Base-by-base conservation (phyloP, 1,284 basidiomycete genomes). In the Bondarzewia mesenterica region DNA sequence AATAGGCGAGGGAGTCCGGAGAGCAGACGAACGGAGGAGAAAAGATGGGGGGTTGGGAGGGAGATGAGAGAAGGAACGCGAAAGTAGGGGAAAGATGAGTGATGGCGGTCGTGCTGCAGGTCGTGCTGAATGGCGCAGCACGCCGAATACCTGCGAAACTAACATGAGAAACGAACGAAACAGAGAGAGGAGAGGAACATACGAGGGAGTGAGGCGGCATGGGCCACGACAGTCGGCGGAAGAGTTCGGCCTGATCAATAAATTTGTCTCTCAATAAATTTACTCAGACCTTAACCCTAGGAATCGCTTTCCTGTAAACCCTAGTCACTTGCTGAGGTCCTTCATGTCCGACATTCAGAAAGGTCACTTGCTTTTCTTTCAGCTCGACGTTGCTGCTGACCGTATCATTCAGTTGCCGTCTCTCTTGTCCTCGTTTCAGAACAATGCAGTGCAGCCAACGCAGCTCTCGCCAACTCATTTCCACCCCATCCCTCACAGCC, bases 401-500 rank as follows among this genome's bases (percentile, higher is more conserved):
- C 37, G 46, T 45, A 36, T 38, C 51, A 48, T 54, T 51, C 42
- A 50, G 45, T 42, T 61, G 61, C 55, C 27, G 46, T 53, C 18
- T 52, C 58, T 2, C 58, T 66, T 42, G 42, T 50, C 22, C 43
- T 62, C 7, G 54, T 66, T 42, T 44, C 56, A 18, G 55, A 77
- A 46, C 72, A 71, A 7, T 82, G 77, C 62, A 61, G 67, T 6
- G 64, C 69, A 32, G 73, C 75, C 1, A 60, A 75, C 46, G 52
- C 59, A 56, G 63, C 54, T 52, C 69, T 58, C 44, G 54, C 14
- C 40, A 41, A 25, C 16, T 46, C 22, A 44, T 52, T 15, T 53
- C 59, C n/a, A 53, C 61, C 18, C 45, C 48, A 25, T 44, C 59
- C 44, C 50, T 56, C 43, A 40, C 57, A 29, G 60, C 70, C 47